Evolutionary conservation across 805 yeast genomes (phyloP).

Genomic region (Ogataea ramenticola): DNA sequence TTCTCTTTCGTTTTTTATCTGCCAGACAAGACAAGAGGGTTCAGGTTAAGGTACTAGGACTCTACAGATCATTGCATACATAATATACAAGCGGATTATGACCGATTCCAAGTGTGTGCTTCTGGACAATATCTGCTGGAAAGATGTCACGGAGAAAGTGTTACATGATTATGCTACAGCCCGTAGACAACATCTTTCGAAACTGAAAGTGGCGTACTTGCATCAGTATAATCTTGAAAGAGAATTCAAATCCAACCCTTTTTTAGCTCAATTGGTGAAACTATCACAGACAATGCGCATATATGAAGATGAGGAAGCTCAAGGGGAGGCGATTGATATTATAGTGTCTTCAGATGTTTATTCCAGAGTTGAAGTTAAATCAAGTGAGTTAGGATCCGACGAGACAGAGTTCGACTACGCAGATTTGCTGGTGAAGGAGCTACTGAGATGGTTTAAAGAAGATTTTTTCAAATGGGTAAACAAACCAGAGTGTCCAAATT

Average conservation of each 20-base stretch:
- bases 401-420: constrained; percentile 32
- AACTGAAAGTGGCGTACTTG: neutral
- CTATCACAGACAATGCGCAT: constrained; percentile 13
- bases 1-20: no score
- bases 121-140: no score
- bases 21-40: no score
- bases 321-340: constrained; percentile 53
- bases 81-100: no score
- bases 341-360: constrained; percentile 65
- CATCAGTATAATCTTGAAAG: neutral
- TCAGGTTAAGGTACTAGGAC: no score
- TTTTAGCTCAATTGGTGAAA: neutral
- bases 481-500: constrained; percentile 50
- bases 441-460: constrained; percentile 64
- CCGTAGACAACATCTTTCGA: constrained; percentile 3
- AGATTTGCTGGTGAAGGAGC: constrained; percentile 51
- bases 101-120: no score
- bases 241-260: neutral
- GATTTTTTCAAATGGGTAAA: constrained; percentile 83
- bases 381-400: constrained; percentile 9
- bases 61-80: no score
- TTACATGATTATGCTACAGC: constrained; percentile 6
- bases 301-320: constrained; percentile 36
- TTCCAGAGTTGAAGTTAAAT: constrained; percentile 26
- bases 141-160: constrained; percentile 2